Percentiles rank a stretch among this genome's conserved stretches.
These are phyloP conservation scores for Hypoxylon sp. DNA, from an alignment of 2,329 filamentous ascomycete species.

Conservation along the genomic window DNA sequence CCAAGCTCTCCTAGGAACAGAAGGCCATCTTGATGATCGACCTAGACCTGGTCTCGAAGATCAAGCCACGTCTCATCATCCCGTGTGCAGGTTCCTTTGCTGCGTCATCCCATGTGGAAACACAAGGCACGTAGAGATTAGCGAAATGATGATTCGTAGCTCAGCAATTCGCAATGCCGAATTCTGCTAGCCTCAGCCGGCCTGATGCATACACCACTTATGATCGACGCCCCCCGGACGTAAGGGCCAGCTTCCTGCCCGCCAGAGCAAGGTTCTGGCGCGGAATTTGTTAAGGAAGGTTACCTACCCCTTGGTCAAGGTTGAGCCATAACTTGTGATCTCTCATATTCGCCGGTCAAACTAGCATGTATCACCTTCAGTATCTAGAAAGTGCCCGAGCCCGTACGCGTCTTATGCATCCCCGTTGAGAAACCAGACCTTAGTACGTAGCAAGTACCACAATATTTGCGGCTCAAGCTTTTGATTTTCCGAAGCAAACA, in stretches of 20 bases:
- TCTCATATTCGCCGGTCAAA: constrained; percentile 13
- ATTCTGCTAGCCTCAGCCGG: constrained; percentile 28
- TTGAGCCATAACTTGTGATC: constrained; percentile 22
- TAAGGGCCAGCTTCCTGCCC: constrained; percentile 42
- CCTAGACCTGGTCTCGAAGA: constrained; percentile 30
- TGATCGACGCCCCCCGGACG: constrained; percentile 43
- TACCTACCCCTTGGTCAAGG: constrained; percentile 23
- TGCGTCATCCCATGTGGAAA: constrained; percentile 40
- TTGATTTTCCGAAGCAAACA: constrained; percentile 35
- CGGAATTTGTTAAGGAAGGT: constrained; percentile 30
- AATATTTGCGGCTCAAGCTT: constrained; percentile 41
- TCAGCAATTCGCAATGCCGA: constrained; percentile 43
- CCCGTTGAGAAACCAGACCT: constrained; percentile 18
- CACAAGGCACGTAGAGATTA: constrained; percentile 44
- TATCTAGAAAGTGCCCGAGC: constrained; percentile 16
- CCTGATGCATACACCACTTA: constrained; percentile 31
- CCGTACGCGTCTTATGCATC: constrained; percentile 17
- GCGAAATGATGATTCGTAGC: constrained; percentile 44
- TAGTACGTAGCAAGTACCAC: constrained; percentile 10
- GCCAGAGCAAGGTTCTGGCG: constrained; percentile 36
- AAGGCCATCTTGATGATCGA: constrained; percentile 37
- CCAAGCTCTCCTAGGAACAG: constrained; percentile 24
- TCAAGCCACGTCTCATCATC: constrained; percentile 47
- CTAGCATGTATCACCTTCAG: neutral
- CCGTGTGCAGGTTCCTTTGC: constrained; percentile 36